Base-by-base conservation (phyloP, 2,329 filamentous ascomycete genomes). In the Blastomyces emzantsi region DNA sequence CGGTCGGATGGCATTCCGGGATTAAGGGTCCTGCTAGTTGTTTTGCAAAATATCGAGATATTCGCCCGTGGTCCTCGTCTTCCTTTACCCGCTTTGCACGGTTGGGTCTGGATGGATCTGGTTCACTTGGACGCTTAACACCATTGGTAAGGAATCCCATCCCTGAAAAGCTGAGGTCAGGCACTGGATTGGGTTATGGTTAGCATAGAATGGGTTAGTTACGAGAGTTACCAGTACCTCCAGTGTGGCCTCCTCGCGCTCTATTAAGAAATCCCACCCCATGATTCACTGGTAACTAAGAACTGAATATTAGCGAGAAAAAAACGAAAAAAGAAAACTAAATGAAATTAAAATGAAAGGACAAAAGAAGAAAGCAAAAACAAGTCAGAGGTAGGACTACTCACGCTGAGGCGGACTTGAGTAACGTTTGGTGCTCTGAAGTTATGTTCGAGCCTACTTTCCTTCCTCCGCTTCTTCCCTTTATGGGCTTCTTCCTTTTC, bases 391-490 rank as follows among this genome's bases (percentile, higher is more conserved):
- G 19, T 22, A 28, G 13, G 22, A 52, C n/a, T 17, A 39, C 78
- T 69, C 69, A 85, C 83, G 13, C 82, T 85, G 59, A 85, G 73
- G 13, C 82, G 78, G 17, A 78, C 74, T 56, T 78, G 77, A 13
- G 79, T 71, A 54, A 88, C 78, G 56, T 81, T 81, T 3, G 79
- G 72, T 0, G 85, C 85, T 15, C 75, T 75, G 66, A 87, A 89
- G 25, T 80, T 81, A 5, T 78, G 73, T 72, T 86, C 81, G 7
- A 86, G 75, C 45, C 82, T 69, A 41, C 72, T 69, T 52, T 67
- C 72, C 47, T 67, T 72, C 49, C 72, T 71, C 56, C 61, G 66
- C 22, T 63, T 69, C 17, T 65, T 39, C 57, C 63, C 58, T 66
- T 47, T 62, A 19, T 70, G 69, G 70, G 72, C 63, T 51, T 62